Evolutionary conservation across 2,329 filamentous ascomycete species (phyloP).

Genomic region (Cordyceps tenuipes): DNA sequence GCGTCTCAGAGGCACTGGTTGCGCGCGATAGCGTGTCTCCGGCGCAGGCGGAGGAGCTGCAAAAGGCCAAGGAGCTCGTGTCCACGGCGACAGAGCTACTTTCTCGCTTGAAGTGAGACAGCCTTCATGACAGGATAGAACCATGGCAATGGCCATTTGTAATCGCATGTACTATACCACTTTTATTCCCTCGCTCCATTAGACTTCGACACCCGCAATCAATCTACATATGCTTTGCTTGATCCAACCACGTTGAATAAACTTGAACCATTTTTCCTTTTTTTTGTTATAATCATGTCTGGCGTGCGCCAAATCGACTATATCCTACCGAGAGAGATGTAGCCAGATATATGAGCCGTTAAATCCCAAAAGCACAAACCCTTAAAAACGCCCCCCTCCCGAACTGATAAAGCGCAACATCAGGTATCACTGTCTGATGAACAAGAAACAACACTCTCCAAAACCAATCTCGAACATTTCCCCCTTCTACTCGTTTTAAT

Average conservation of each 20-base stretch:
- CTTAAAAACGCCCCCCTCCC: conserved; percentile 9
- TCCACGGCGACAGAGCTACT: conserved; percentile 42
- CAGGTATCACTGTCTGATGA: conserved; percentile 3
- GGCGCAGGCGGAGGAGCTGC: conserved; percentile 26
- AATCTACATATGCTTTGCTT: background rate
- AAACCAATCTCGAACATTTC: background rate
- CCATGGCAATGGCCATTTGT: background rate
- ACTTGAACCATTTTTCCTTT: background rate
- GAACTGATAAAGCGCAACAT: background rate
- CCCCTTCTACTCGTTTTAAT: background rate
- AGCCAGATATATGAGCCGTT: conserved; percentile 8
- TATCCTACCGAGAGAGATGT: conserved; percentile 4
- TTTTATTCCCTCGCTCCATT: background rate
- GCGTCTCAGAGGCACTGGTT: conserved; percentile 39
- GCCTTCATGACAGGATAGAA: background rate
- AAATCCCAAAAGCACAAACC: conserved; percentile 5
- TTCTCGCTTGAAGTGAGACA: conserved; percentile 34
- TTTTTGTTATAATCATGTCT: conserved; percentile 9
- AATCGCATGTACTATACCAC: conserved; percentile 3
- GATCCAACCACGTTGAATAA: background rate
- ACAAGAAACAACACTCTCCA: background rate
- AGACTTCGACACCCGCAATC: background rate
- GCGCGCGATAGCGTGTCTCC: conserved; percentile 17
- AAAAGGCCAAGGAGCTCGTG: conserved; percentile 36
- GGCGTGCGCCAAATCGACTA: conserved; percentile 5